Percentiles rank a stretch among this genome's conserved stretches.
Conservation (phyloP, 129 eudicot species). For the Deinandra increscens region DNA sequence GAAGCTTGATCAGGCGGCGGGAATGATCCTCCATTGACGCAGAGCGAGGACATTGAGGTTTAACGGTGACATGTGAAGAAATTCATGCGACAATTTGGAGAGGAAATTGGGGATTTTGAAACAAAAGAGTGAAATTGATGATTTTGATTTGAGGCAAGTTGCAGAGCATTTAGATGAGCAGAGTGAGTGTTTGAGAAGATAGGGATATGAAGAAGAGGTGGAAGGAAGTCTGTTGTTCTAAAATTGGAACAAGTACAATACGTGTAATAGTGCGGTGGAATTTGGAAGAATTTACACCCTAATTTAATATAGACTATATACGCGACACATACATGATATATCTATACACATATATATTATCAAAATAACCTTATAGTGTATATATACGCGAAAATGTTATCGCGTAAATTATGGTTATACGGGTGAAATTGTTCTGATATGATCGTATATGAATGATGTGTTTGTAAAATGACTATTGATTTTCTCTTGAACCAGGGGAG, state of each 20-base stretch:
- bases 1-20: conserved; percentile 8
- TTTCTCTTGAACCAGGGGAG: too few species aligned
- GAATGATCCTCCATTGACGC: conserved; percentile 18
- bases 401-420: too few species aligned
- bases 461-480: too few species aligned
- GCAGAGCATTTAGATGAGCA: conserved; percentile 18
- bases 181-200: not conserved
- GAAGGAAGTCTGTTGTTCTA: conserved; percentile 10
- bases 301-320: too few species aligned
- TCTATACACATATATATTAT: too few species aligned
- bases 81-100: conserved; percentile 5
- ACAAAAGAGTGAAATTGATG: conserved; percentile 1
- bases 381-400: too few species aligned
- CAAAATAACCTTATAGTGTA: too few species aligned
- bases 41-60: conserved; percentile 25
- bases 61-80: conserved; percentile 9
- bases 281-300: not conserved
- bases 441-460: too few species aligned
- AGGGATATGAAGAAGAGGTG: conserved; percentile 24
- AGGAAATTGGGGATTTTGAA: conserved; percentile 11
- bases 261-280: conserved; percentile 19
- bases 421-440: too few species aligned
- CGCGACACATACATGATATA: too few species aligned
- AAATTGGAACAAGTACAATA: conserved; percentile 11
- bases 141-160: not conserved